Percentiles rank a stretch among this genome's conserved stretches.
These are phyloP conservation scores for Verbena officinalis DNA, from an alignment of 257 asterid species.

Conservation along the genomic window DNA sequence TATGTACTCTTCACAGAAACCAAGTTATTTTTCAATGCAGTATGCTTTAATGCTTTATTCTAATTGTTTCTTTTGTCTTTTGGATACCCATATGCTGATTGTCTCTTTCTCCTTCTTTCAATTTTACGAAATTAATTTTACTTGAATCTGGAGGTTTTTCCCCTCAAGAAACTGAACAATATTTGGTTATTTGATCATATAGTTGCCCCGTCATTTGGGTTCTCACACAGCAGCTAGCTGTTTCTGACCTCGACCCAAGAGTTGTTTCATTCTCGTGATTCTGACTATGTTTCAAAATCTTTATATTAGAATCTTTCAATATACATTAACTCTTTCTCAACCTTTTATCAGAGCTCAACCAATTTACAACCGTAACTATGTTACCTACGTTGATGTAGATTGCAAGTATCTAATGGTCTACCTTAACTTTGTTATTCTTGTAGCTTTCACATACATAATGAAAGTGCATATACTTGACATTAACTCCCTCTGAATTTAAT, in stretches of 20 bases:
- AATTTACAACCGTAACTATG: background rate
- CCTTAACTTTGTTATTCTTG: background rate
- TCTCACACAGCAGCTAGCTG: conserved; percentile 2
- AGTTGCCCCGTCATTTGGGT: conserved; percentile 9
- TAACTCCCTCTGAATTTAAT: background rate
- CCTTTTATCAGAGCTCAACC: background rate
- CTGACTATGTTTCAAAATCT: background rate
- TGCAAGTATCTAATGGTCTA: background rate
- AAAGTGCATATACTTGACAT: background rate
- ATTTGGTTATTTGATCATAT: background rate
- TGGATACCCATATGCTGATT: background rate
- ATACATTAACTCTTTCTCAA: background rate
- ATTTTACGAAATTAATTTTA: background rate
- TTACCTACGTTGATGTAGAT: background rate
- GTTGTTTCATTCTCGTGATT: background rate
- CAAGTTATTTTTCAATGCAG: background rate
- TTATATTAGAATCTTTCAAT: background rate
- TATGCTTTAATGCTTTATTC: conserved; percentile 6
- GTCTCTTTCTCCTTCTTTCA: conserved; percentile 15
- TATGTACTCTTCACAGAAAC: conserved; percentile 1
- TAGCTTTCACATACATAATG: background rate
- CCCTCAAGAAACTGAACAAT: background rate
- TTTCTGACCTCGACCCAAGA: background rate
- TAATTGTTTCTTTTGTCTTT: conserved; percentile 11
- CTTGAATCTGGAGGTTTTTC: background rate